These are phyloP conservation scores for Schizopora paradoxa DNA, from an alignment of 1,284 basidiomycete genomes.

Conservation along the genomic window DNA sequence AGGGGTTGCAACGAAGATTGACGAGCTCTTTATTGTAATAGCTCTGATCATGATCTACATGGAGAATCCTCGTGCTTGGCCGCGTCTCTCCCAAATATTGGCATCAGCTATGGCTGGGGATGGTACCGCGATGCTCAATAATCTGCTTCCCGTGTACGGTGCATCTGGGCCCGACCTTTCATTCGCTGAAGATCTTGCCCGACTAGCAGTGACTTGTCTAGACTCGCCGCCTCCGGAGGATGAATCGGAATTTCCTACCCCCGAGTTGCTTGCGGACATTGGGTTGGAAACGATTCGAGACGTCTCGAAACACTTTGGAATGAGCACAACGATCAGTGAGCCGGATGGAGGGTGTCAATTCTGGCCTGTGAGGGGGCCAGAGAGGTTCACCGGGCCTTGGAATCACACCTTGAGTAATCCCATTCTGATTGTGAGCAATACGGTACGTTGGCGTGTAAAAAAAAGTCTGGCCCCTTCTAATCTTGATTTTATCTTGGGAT, in stretches of 20 bases:
- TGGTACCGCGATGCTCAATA: not conserved
- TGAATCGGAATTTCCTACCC: not conserved
- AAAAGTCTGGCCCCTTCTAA: no score
- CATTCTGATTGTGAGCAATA: slow-evolving; percentile 12
- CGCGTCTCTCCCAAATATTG: not conserved
- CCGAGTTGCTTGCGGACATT: slow-evolving; percentile 1
- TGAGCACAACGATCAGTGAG: slow-evolving; percentile 11
- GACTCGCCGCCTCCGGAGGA: slow-evolving; percentile 2
- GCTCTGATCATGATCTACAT: slow-evolving; percentile 2
- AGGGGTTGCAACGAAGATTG: not conserved
- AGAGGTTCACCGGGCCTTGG: slow-evolving; percentile 16
- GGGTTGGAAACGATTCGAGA: slow-evolving; percentile 3
- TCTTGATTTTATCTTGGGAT: no score
- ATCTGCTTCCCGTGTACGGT: not conserved
- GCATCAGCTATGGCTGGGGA: slow-evolving; percentile 5
- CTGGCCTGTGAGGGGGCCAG: slow-evolving; percentile 8
- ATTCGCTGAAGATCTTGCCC: not conserved
- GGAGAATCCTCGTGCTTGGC: slow-evolving; percentile 3
- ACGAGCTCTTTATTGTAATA: no score
- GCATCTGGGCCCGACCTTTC: not conserved
- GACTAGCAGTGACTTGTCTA: slow-evolving; percentile 4
- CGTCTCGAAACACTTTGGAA: slow-evolving; percentile 10
- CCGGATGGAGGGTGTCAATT: slow-evolving; percentile 16
- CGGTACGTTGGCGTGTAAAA: slow-evolving; percentile 4
- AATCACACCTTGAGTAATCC: slow-evolving; percentile 13